phyloP scores from a whole-genome alignment of 331 rosid genomes.

The Quercus tomentella region DNA sequence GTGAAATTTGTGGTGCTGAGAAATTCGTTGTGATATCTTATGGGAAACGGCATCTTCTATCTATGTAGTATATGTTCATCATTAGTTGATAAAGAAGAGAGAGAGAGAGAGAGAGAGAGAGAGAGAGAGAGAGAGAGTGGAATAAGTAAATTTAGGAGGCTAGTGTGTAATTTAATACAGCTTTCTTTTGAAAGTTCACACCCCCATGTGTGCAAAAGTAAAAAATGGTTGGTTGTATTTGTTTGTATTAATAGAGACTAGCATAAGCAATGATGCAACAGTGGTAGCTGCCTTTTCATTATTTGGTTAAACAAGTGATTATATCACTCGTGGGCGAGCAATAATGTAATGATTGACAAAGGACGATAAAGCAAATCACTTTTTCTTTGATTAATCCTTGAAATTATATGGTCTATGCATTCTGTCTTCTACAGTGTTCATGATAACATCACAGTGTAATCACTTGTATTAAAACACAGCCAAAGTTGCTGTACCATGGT shows the following conservation, averaged over 20 bases:
- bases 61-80: conserved; percentile 25
- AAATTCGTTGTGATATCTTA: conserved; percentile 9
- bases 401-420: neutral
- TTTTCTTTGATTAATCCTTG: neutral
- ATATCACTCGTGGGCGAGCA: conserved; percentile 21
- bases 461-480: too few relatives aligned
- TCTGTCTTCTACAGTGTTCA: neutral
- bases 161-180: conserved; percentile 16
- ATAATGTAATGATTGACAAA: neutral
- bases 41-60: conserved; percentile 10
- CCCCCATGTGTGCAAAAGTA: conserved; percentile 45
- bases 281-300: conserved; percentile 6
- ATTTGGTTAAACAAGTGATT: neutral
- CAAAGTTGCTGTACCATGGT: too few relatives aligned
- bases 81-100: conserved; percentile 27
- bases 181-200: conserved; percentile 23
- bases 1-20: conserved; percentile 2
- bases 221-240: conserved; percentile 35
- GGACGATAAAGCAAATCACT: neutral
- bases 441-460: too few relatives aligned
- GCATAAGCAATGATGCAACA: conserved; percentile 6
- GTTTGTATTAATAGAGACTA: conserved; percentile 33
- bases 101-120: conserved; percentile 17
- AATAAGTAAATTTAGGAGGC: conserved; percentile 20
- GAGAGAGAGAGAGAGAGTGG: conserved; percentile 17